Conservation (phyloP, 345 rosid species). For the Boechera retrofracta region DNA sequence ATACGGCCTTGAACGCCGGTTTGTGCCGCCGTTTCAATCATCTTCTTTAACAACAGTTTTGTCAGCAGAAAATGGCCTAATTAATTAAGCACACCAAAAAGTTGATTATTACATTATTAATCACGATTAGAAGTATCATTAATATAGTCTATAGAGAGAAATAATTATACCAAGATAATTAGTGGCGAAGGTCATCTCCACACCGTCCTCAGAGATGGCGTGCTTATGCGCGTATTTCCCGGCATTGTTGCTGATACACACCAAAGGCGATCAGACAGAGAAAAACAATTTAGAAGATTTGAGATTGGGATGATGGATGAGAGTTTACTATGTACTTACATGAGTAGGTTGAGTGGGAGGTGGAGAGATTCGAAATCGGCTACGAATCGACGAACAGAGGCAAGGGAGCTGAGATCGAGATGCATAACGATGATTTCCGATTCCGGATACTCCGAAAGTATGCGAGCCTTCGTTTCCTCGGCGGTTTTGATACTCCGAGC, state of each 20-base stretch:
- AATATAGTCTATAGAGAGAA: no score
- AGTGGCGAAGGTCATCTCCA: slow-evolving; percentile 97
- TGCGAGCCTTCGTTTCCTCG: slow-evolving; percentile 78
- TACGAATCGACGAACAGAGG: slow-evolving; percentile 72
- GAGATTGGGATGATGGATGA: no score
- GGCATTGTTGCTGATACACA: slow-evolving; percentile 69
- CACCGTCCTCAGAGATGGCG: slow-evolving; percentile 83
- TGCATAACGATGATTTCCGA: slow-evolving; percentile 73
- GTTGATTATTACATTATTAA: no score
- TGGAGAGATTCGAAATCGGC: slow-evolving; percentile 67
- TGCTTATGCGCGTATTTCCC: slow-evolving; percentile 84
- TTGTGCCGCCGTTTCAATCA: slow-evolving; percentile 71
- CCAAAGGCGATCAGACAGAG: no score
- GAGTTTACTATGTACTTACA: slow-evolving; percentile 23
- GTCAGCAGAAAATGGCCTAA: slow-evolving; percentile 85
- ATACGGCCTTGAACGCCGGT: slow-evolving; percentile 76
- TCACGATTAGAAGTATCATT: no score
- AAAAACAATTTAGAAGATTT: no score
- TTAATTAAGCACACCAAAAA: neutral
- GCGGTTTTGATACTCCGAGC: slow-evolving; percentile 82
- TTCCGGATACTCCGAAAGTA: slow-evolving; percentile 71
- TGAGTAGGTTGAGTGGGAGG: slow-evolving; percentile 88
- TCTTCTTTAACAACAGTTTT: slow-evolving; percentile 62
- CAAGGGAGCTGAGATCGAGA: slow-evolving; percentile 90
- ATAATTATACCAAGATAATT: slow-evolving; percentile 68